A percentile compares a stretch with the other conserved stretches of the same genome.
Evolutionary conservation across 2,329 filamentous ascomycete genomes (phyloP).

Genomic region (Diaporthe batatas): DNA sequence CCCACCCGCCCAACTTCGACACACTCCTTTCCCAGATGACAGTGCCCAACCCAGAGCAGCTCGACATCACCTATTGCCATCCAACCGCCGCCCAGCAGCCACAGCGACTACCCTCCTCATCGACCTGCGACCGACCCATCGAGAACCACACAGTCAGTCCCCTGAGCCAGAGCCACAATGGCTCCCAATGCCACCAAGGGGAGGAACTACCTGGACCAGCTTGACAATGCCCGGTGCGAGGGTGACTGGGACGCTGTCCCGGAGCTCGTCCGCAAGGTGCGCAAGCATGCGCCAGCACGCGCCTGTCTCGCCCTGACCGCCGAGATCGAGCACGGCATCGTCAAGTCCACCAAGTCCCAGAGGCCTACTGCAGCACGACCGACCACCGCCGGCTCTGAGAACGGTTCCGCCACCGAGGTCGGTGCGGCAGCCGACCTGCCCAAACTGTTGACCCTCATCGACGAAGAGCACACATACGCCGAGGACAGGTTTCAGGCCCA

Average conservation of each 20-base stretch:
- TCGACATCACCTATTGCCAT: slow-evolving; percentile 14
- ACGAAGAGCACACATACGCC: slow-evolving; percentile 64
- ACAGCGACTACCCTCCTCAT: slow-evolving; percentile 8
- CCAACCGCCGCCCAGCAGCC: slow-evolving; percentile 1
- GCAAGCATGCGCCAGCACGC: slow-evolving; percentile 90
- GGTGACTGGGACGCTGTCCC: slow-evolving; percentile 89
- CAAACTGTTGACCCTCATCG: slow-evolving; percentile 68
- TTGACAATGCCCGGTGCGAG: slow-evolving; percentile 89
- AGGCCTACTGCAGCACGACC: slow-evolving; percentile 52
- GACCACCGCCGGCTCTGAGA: slow-evolving; percentile 55
- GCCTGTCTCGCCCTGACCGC: slow-evolving; percentile 81
- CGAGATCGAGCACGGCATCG: slow-evolving; percentile 76
- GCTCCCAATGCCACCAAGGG: slow-evolving; percentile 75
- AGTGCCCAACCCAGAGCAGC: slow-evolving; percentile 12
- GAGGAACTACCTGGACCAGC: slow-evolving; percentile 81
- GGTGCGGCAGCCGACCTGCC: slow-evolving; percentile 61
- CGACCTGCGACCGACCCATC: neutral
- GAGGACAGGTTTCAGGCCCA: slow-evolving; percentile 82
- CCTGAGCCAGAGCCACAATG: slow-evolving; percentile 36
- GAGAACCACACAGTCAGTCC: slow-evolving; percentile 15
- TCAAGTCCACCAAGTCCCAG: slow-evolving; percentile 63
- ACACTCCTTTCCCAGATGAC: slow-evolving; percentile 28
- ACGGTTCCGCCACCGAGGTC: slow-evolving; percentile 57
- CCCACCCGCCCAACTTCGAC: slow-evolving; percentile 1
- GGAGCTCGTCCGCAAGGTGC: slow-evolving; percentile 91